Conservation (phyloP, 1,284 basidiomycete species). For the Coniferiporia sulphurascens region DNA sequence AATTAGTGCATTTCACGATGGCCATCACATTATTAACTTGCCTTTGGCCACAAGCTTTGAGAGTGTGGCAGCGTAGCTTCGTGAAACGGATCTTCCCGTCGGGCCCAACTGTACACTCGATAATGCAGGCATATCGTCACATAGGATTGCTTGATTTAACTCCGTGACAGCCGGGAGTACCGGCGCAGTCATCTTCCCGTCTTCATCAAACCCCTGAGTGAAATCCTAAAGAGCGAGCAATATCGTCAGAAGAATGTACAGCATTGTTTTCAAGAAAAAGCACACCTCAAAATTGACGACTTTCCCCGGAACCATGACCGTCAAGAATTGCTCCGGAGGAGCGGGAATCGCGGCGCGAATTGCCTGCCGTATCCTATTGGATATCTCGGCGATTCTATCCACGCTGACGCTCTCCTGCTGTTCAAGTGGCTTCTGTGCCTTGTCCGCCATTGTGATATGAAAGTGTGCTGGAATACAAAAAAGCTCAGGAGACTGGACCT, state of each 20-base stretch:
- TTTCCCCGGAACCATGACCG: constrained; percentile 5
- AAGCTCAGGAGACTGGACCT: no score
- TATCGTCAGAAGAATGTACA: no score
- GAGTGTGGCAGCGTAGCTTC: constrained; percentile 2
- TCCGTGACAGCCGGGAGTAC: constrained; percentile 2
- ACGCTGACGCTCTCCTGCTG: no score
- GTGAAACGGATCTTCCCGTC: constrained; percentile 7
- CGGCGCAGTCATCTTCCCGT: background rate
- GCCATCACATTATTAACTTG: background rate
- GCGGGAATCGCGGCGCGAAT: background rate
- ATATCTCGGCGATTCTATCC: background rate
- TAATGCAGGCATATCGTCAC: constrained; percentile 3
- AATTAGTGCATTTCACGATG: background rate
- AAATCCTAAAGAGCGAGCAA: no score
- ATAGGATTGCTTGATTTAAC: constrained; percentile 5
- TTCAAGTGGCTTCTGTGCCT: no score
- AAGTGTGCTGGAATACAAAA: no score
- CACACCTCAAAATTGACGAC: constrained; percentile 3
- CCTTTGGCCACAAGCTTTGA: constrained; percentile 4
- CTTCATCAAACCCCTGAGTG: background rate
- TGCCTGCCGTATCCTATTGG: background rate
- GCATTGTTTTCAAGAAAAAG: background rate
- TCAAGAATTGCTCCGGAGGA: constrained; percentile 4
- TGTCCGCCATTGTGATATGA: no score
- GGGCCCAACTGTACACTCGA: background rate